Percentiles rank a stretch among this genome's conserved stretches.
Evolutionary conservation across 306 rosid species (phyloP).

Genomic region (Glycine tomentella): DNA sequence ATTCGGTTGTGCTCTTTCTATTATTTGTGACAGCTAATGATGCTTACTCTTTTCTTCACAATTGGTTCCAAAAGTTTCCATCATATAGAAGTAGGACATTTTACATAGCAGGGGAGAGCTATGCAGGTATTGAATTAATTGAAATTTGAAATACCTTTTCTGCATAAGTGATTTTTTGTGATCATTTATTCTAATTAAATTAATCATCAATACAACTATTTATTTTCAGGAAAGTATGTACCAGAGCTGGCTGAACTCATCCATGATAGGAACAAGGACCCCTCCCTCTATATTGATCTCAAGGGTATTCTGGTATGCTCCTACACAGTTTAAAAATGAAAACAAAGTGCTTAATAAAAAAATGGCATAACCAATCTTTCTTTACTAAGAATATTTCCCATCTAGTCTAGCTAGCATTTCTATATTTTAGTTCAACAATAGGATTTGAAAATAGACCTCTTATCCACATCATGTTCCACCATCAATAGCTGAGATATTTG

Average conservation of each 20-base stretch:
- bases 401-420: conserved; percentile 30
- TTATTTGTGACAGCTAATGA: conserved; percentile 70
- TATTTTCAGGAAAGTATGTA: conserved; percentile 78
- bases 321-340: conserved; percentile 38
- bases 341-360: conserved; percentile 26
- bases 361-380: conserved; percentile 44
- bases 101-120: conserved; percentile 96
- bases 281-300: conserved; percentile 71
- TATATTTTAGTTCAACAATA: conserved; percentile 6
- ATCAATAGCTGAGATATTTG: conserved; percentile 38
- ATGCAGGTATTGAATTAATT: conserved; percentile 61
- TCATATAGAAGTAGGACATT: conserved; percentile 70
- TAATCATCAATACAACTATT: not conserved
- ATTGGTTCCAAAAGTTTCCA: conserved; percentile 92
- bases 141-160: conserved; percentile 1
- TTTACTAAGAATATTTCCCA: conserved; percentile 45
- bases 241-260: conserved; percentile 91
- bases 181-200: conserved; percentile 7
- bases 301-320: conserved; percentile 84
- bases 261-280: conserved; percentile 67
- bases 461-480: conserved; percentile 49
- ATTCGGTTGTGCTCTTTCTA: conserved; percentile 26
- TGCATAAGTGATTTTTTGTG: not conserved
- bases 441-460: conserved; percentile 27
- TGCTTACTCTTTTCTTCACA: conserved; percentile 77